These are phyloP conservation scores for Ascosphaera apis DNA, from an alignment of 2,329 filamentous ascomycete genomes.

Conservation along the genomic window DNA sequence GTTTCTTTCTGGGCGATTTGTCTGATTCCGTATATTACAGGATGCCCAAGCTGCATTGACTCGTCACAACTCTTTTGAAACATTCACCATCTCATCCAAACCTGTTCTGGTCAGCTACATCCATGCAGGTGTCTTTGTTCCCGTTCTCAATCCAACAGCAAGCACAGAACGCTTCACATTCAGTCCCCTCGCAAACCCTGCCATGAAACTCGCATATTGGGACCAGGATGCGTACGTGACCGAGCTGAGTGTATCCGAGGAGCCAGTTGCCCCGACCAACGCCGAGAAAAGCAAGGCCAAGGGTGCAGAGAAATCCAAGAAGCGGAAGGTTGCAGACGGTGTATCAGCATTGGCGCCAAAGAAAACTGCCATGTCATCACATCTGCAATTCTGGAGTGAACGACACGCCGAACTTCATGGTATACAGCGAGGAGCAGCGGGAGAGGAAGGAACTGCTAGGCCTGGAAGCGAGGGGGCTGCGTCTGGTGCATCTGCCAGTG, in stretches of 20 bases:
- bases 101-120: slow-evolving; percentile 51
- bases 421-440: slow-evolving; percentile 14
- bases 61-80: slow-evolving; percentile 47
- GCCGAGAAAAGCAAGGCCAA: slow-evolving; percentile 12
- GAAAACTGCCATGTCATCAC: slow-evolving; percentile 33
- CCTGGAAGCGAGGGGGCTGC: slow-evolving; percentile 9
- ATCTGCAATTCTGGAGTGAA: slow-evolving; percentile 49
- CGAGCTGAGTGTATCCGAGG: slow-evolving; percentile 33
- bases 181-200: slow-evolving; percentile 43
- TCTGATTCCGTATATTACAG: slow-evolving; percentile 7
- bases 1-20: not conserved
- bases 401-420: slow-evolving; percentile 45
- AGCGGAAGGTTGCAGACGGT: slow-evolving; percentile 22
- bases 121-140: slow-evolving; percentile 66
- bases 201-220: slow-evolving; percentile 50
- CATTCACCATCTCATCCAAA: slow-evolving; percentile 55
- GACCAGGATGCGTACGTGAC: slow-evolving; percentile 50
- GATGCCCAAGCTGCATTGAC: slow-evolving; percentile 53
- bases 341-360: slow-evolving; percentile 13
- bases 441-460: slow-evolving; percentile 7
- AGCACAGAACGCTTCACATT: slow-evolving; percentile 44
- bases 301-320: slow-evolving; percentile 23
- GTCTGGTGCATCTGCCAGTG: slow-evolving; percentile 10
- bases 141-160: slow-evolving; percentile 37
- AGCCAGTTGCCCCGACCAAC: slow-evolving; percentile 5